A percentile compares a stretch with the other conserved stretches of the same genome.
phyloP scores from a whole-genome alignment of 345 rosid species.

The Sisymbrium irio region DNA sequence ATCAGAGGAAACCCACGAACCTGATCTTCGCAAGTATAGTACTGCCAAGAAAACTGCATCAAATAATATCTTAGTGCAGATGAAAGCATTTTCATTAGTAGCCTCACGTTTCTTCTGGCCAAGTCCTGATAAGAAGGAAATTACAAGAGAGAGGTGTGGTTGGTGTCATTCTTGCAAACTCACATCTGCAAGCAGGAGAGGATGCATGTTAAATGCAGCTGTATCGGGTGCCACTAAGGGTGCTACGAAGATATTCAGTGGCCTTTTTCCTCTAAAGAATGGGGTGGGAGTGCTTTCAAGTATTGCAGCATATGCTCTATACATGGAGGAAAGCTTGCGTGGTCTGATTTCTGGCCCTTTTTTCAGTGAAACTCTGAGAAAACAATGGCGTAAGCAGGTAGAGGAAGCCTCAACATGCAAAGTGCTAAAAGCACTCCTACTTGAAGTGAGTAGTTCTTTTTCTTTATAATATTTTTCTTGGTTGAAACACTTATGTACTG shows the following conservation, averaged over 20 bases:
- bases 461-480: background rate
- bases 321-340: conserved; percentile 61
- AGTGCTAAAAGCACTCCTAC: conserved; percentile 54
- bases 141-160: conserved; percentile 91
- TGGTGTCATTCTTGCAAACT: conserved; percentile 87
- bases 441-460: conserved; percentile 54
- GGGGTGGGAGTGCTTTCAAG: conserved; percentile 57
- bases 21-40: conserved; percentile 50
- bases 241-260: conserved; percentile 53
- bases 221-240: conserved; percentile 54
- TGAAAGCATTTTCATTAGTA: conserved; percentile 65
- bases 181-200: conserved; percentile 54
- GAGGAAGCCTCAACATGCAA: conserved; percentile 54
- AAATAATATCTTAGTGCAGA: conserved; percentile 54
- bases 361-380: conserved; percentile 42
- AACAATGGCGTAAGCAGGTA: conserved; percentile 63
- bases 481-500: background rate
- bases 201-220: conserved; percentile 82
- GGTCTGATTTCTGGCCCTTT: conserved; percentile 71
- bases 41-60: conserved; percentile 49
- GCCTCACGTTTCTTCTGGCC: conserved; percentile 94
- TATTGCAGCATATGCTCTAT: conserved; percentile 56
- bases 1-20: conserved; percentile 63
- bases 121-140: conserved; percentile 71
- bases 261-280: conserved; percentile 44